These are phyloP conservation scores for Crithidia expoeki DNA, from an alignment of 208 protist species.

Conservation along the genomic window DNA sequence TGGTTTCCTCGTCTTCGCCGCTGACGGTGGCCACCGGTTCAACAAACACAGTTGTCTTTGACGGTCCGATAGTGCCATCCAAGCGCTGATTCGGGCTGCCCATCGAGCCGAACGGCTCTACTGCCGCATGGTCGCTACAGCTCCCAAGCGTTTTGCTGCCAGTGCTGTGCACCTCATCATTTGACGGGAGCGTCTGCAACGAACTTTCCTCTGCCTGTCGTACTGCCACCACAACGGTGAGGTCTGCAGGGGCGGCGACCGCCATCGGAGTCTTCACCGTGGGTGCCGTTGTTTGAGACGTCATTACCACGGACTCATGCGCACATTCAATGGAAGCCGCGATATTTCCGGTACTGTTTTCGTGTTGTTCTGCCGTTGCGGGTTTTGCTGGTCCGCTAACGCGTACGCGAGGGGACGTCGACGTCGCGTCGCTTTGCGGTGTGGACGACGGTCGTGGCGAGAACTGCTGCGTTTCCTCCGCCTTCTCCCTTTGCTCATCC, in stretches of 20 bases:
- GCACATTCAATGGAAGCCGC: background rate
- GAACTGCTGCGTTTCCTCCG: constrained; percentile 19
- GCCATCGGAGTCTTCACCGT: constrained; percentile 8
- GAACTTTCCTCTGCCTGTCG: constrained; percentile 1
- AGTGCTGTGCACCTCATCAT: background rate
- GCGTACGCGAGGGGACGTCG: constrained; percentile 2
- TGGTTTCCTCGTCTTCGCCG: background rate
- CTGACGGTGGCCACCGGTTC: background rate
- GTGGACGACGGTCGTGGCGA: constrained; percentile 16
- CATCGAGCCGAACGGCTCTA: background rate
- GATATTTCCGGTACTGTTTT: no score
- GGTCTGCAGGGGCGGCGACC: constrained; percentile 13
- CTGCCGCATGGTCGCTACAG: background rate
- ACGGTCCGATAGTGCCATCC: constrained; percentile 9
- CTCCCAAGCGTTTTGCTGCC: background rate
- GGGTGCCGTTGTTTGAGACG: constrained; percentile 5
- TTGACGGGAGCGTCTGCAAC: no score
- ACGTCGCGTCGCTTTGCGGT: constrained; percentile 9
- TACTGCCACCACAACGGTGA: constrained; percentile 1
- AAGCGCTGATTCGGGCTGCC: constrained; percentile 7
- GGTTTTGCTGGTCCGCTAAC: background rate
- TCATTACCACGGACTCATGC: background rate
- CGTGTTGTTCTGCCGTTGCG: background rate
- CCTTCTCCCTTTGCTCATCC: background rate
- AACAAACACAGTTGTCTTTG: constrained; percentile 2